A percentile compares a stretch with the other conserved stretches of the same genome.
Conservation (phyloP, 768 basidiomycete genomes). For the Lactarius quietus region DNA sequence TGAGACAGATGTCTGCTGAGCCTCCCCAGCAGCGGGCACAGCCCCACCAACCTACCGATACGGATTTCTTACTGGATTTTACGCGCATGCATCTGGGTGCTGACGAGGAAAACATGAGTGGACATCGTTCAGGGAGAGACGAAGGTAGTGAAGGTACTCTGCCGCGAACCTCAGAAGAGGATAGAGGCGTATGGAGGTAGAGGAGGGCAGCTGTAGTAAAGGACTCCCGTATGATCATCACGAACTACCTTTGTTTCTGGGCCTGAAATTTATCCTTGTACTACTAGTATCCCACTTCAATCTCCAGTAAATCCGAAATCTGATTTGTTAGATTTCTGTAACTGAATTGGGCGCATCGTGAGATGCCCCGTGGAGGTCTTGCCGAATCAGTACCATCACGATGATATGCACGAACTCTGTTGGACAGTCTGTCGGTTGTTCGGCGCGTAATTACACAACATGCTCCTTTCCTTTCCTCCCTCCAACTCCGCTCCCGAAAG, state of each 20-base stretch:
- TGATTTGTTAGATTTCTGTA: too few species aligned
- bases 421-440: neutral
- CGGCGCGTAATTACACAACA: neutral
- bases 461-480: conserved; percentile 25
- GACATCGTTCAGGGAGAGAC: neutral
- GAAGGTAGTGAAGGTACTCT: neutral
- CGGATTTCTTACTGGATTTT: conserved; percentile 6
- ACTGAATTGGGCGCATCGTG: too few species aligned
- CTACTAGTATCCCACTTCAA: too few species aligned
- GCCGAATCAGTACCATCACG: too few species aligned
- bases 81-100: neutral
- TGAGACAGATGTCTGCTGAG: neutral
- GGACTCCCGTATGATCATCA: neutral
- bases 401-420: too few species aligned
- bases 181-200: neutral
- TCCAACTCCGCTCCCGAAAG: conserved; percentile 78
- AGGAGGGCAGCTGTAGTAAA: neutral
- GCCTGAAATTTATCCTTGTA: neutral
- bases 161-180: neutral
- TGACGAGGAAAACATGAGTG: neutral
- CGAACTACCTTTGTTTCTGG: neutral
- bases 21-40: conserved; percentile 1
- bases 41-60: neutral
- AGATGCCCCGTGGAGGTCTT: too few species aligned
- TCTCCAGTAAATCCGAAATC: neutral